phyloP scores from a whole-genome alignment of 208 protist genomes.

The Leptomonas pyrrhocoris region DNA sequence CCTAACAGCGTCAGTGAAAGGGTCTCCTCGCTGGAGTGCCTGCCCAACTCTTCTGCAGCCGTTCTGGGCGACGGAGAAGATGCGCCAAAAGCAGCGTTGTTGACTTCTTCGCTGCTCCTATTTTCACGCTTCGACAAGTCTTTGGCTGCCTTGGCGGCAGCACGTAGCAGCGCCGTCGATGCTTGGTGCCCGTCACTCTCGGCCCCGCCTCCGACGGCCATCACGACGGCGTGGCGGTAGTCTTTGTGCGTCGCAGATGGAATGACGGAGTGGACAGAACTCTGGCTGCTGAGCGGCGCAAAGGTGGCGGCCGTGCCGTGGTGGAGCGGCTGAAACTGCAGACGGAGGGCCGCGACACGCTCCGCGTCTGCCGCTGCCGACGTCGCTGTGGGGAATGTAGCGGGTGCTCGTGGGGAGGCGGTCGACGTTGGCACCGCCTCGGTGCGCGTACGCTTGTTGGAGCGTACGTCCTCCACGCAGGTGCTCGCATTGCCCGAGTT shows the following conservation, averaged over 20 bases:
- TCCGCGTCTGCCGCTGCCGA: conserved; percentile 8
- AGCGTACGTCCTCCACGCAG: neutral
- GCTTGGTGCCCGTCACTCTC: neutral
- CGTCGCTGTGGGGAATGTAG: neutral
- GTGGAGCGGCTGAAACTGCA: conserved; percentile 42
- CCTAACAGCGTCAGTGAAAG: conserved; percentile 30
- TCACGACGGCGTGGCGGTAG: conserved; percentile 25
- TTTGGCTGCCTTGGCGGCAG: conserved; percentile 23
- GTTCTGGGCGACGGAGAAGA: neutral
- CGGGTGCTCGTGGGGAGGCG: neutral
- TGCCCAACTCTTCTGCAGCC: neutral
- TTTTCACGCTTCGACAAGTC: neutral
- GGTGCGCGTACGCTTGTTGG: conserved; percentile 4
- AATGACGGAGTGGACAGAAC: conserved; percentile 30
- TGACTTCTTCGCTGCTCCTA: neutral
- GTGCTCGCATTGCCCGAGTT: neutral
- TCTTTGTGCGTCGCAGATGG: conserved; percentile 5
- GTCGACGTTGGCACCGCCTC: neutral
- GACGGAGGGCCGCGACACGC: conserved; percentile 29
- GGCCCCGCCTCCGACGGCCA: neutral
- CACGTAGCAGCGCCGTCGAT: conserved; percentile 25
- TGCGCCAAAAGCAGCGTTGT: neutral
- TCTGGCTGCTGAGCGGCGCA: conserved; percentile 18
- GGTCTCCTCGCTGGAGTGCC: neutral
- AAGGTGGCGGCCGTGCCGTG: conserved; percentile 28